Evolutionary conservation across 257 asterid genomes (phyloP), one percentile per base, ranked within the genome.

Genomic region (Voacanga thouarsii): DNA sequence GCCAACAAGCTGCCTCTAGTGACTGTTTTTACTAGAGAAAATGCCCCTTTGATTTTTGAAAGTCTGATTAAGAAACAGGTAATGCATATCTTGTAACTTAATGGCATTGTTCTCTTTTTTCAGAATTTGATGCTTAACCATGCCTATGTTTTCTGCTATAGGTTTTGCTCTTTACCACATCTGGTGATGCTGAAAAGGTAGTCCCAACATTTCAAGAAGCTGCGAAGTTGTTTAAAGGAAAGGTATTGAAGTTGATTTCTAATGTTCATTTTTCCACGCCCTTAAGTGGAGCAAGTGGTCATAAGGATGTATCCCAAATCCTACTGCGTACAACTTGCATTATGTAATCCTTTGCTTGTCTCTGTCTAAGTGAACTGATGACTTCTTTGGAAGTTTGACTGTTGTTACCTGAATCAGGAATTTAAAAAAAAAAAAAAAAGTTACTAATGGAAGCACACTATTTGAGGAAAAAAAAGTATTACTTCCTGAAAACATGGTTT

Each of bases 1-100:
- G 88, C 91, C 81, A 96, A 90, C 90, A 96, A 93, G 91, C 88
- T 92, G 80, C 97, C 99, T 69, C 75, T 96, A 67, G 98, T 96
- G 87, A 90, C 89, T 66, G 80, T 89, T 64, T 93, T 93, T 83
- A 90, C 87, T 81, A 79, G 87, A 80, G 99, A 93, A 82, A 93
- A 84, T 82, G 97, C 96, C 21, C 75, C 95, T 19, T 71, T 82
- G 72, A 92, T 96, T 80, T 96, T 96, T 66, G 97, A 87, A 75
- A 90, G 92, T 89, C 78, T 93, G 75, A 88, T 93, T 45, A 96
- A 92, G 61, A 96, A 96, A 80, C 97, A 93, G 96, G 99, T 88
- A 45, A 79, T 26, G 67, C 26, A 39, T 75, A 33, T 56, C 41
- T 33, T 63, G 28, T 3, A 37, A 45, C 47, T 45, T 57, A 4